Evolutionary conservation across 2,329 filamentous ascomycete genomes (phyloP), one percentile per base, ranked within the genome.

Genomic region (Alternaria sp.): DNA sequence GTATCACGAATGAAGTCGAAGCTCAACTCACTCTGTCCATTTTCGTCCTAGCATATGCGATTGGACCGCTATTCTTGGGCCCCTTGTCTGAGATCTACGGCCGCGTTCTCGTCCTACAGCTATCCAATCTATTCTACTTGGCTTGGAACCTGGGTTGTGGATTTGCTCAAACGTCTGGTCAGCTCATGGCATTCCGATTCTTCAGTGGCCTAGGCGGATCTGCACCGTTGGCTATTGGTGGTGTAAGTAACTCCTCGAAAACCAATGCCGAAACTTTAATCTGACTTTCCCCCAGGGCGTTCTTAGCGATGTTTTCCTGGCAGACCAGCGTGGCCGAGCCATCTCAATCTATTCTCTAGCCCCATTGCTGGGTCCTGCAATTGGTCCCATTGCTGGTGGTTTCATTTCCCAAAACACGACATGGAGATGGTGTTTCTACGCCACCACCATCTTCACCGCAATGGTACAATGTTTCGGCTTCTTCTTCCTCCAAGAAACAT

Each of bases 361-460:
- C 2, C 89, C 89, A 0, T 80, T 92, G 0, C 83, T 91, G 0
- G 89, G 89, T 0, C 89, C 89, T 3, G 87, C 87, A 0, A 79
- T 90, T 5, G 89, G 89, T 0, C 90, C 89, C 0, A 86, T 92
- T 2, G 84, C 85, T 0, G 89, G 89, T 10, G 89, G 87, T 0
- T 91, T 88, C 72, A 87, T 92, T 25, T 83, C 87, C 0, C 79
- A 89, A 68, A 81, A 85, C 63, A 86, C 84, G 8, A 87, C 85
- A 1, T 93, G 91, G 91, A 84, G 90, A 40, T 93, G 90, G 90
- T 86, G 87, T 8, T 93, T 92, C 79, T 91, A 86, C 78, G 82
- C 87, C 0, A 90, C 88, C 0, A 86, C 87, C 1, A 89, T 92
- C 58, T 81, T 81, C 25, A 87, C 88, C 58, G 89, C 82, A 2